These are phyloP conservation scores for Cryphonectria japonica DNA, from an alignment of 2,329 filamentous ascomycete genomes.

Conservation along the genomic window DNA sequence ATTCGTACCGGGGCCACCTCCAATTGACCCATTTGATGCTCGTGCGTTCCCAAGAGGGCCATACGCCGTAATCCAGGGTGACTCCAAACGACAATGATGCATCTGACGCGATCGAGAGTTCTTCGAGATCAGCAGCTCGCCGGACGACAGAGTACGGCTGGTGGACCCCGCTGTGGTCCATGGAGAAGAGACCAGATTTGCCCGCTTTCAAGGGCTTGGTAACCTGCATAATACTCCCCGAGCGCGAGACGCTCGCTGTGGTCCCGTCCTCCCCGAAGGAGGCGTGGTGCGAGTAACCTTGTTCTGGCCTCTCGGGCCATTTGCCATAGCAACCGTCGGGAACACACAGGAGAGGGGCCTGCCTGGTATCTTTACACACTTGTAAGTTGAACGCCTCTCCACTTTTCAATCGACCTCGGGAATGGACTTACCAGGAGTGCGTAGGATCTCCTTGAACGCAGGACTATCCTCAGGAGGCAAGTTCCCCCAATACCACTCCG, in stretches of 20 bases:
- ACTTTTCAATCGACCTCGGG: no score
- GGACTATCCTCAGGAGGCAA: no score
- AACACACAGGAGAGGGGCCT: no score
- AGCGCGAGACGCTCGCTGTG: constrained; percentile 3
- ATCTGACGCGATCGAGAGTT: neutral
- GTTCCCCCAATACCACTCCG: no score
- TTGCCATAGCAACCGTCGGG: neutral
- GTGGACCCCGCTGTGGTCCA: neutral
- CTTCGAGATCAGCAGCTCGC: neutral
- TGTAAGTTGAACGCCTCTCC: no score
- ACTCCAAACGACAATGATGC: neutral
- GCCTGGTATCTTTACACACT: no score
- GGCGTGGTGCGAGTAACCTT: neutral
- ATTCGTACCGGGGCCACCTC: neutral
- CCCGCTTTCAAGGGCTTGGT: neutral
- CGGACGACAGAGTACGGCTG: neutral
- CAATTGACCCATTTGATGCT: neutral
- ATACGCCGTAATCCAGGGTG: neutral
- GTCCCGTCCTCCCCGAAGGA: neutral
- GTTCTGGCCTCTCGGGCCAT: neutral
- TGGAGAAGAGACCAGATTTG: neutral
- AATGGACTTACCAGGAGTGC: no score
- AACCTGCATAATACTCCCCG: neutral
- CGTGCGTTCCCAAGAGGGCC: neutral
- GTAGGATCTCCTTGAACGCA: no score